Percentiles rank a stretch among this genome's conserved stretches.
phyloP scores from a whole-genome alignment of 345 rosid genomes.

The Hibiscus trionum region DNA sequence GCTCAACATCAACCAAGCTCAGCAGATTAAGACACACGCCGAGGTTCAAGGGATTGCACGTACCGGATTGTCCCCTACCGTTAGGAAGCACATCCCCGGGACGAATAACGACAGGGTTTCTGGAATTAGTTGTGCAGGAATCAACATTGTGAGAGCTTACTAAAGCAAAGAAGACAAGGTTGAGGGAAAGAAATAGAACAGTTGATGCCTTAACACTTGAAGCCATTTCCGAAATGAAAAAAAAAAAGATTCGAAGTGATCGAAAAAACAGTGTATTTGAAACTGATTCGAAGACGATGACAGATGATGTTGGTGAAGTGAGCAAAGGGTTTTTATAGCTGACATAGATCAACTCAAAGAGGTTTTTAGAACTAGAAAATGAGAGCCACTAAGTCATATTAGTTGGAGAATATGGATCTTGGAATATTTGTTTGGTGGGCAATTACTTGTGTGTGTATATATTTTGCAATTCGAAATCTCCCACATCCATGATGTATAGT shows the following conservation, averaged over 20 bases:
- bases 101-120: not conserved
- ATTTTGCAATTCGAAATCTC: not conserved
- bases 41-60: not conserved
- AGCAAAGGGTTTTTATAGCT: not conserved
- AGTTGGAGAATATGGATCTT: not conserved
- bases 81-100: not conserved
- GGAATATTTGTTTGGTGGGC: not conserved
- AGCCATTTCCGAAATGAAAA: not conserved
- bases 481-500: not conserved
- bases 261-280: not conserved
- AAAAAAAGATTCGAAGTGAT: not conserved
- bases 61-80: not conserved
- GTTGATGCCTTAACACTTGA: not conserved
- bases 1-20: not conserved
- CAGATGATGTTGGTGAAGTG: not conserved
- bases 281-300: not conserved
- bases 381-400: not conserved
- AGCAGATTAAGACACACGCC: not conserved
- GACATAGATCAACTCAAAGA: not conserved
- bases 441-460: too few species aligned
- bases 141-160: not conserved
- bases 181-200: not conserved
- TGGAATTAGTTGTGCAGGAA: not conserved
- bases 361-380: not conserved
- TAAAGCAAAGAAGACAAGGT: not conserved